phyloP scores from a whole-genome alignment of 2,329 filamentous ascomycete species.

The Bimuria novae-zelandiae region DNA sequence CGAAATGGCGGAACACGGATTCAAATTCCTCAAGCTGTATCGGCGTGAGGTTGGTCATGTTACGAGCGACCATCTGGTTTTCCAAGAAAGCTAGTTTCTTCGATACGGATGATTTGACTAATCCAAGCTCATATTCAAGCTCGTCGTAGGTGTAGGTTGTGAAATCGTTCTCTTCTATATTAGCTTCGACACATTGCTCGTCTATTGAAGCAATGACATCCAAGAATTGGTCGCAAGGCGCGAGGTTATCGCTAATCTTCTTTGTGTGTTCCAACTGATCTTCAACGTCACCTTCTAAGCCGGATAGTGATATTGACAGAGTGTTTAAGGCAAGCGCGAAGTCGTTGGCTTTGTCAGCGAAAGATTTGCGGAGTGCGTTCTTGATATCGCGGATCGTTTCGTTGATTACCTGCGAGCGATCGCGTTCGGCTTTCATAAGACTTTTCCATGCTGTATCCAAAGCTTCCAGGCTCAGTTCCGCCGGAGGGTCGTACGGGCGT shows the following conservation, averaged over 20 bases:
- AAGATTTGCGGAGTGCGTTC: conserved; percentile 86
- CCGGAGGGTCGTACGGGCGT: conserved; percentile 86
- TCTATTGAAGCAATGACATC: conserved; percentile 85
- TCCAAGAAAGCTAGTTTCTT: conserved; percentile 97
- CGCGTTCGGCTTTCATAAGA: conserved; percentile 82
- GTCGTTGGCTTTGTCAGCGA: conserved; percentile 98
- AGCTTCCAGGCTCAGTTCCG: conserved; percentile 78
- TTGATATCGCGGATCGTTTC: conserved; percentile 99
- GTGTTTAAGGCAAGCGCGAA: conserved; percentile 95
- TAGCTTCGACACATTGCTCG: conserved; percentile 88
- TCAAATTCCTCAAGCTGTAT: conserved; percentile 99
- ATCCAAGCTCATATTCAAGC: conserved; percentile 85
- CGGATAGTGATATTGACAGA: conserved; percentile 90
- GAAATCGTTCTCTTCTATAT: conserved; percentile 99
- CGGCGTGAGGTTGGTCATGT: conserved; percentile 98
- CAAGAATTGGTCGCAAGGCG: conserved; percentile 88
- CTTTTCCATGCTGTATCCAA: conserved; percentile 82
- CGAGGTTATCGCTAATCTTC: conserved; percentile 80
- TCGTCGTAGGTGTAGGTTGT: conserved; percentile 99
- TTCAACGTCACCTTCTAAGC: conserved; percentile 95
- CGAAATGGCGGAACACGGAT: conserved; percentile 96
- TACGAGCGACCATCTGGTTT: conserved; percentile 96
- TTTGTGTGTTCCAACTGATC: conserved; percentile 89
- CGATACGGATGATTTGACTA: conserved; percentile 88
- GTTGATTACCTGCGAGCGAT: conserved; percentile 90